phyloP scores from a whole-genome alignment of 345 rosid genomes.

The Gossypium longicalyx region DNA sequence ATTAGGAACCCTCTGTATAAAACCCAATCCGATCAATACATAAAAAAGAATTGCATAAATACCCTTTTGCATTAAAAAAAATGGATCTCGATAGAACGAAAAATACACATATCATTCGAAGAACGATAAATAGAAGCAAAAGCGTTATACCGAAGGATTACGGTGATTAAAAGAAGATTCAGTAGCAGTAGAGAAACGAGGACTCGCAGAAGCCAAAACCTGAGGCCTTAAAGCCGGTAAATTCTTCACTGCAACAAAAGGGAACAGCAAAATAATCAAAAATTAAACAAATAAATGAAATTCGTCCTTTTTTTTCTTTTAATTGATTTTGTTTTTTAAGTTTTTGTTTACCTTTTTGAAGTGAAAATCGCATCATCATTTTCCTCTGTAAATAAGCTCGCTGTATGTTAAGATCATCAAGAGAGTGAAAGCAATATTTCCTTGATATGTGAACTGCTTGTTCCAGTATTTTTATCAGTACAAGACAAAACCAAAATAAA shows the following conservation, averaged over 20 bases:
- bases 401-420: background rate
- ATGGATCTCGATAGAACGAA: background rate
- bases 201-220: conserved; percentile 30
- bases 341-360: conserved; percentile 9
- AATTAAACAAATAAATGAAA: background rate
- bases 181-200: conserved; percentile 50
- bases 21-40: conserved; percentile 1
- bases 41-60: background rate
- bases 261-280: background rate
- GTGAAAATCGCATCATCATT: conserved; percentile 15
- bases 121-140: background rate
- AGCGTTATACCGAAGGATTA: conserved; percentile 43
- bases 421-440: background rate
- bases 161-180: conserved; percentile 41
- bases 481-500: background rate
- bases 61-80: background rate
- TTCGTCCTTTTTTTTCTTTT: background rate
- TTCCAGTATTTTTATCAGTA: background rate
- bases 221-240: conserved; percentile 41
- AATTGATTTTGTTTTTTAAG: background rate
- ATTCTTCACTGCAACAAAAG: conserved; percentile 16
- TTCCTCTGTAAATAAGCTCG: background rate
- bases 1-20: conserved; percentile 75
- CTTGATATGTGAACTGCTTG: background rate
- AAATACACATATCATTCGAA: background rate